Conservation (phyloP, 106 monocot species). For the Acorus gramineus region DNA sequence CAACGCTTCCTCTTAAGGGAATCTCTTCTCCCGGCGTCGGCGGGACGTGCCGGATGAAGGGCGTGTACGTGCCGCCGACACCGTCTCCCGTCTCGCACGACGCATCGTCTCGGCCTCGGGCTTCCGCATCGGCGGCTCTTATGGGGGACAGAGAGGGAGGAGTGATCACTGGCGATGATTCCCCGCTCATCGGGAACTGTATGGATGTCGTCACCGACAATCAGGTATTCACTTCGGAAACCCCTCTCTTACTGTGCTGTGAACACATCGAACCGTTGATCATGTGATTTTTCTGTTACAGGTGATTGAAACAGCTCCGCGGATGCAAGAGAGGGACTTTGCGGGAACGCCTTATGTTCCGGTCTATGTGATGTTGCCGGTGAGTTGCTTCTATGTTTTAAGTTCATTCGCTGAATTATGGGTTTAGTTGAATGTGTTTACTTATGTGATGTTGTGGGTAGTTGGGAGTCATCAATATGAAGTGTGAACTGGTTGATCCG, state of each 20-base stretch:
- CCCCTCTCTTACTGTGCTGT: too few species aligned
- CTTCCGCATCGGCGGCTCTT: not conserved
- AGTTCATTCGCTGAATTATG: too few species aligned
- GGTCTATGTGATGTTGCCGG: conserved; percentile 91
- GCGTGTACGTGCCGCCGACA: conserved; percentile 41
- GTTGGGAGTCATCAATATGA: conserved; percentile 66
- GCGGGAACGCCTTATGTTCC: conserved; percentile 81
- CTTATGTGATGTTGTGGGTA: conserved; percentile 11
- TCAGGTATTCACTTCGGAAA: conserved; percentile 23
- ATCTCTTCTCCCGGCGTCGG: too few species aligned
- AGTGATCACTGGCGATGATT: conserved; percentile 12
- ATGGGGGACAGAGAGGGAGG: conserved; percentile 8
- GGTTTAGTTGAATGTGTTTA: not conserved
- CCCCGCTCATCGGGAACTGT: conserved; percentile 22
- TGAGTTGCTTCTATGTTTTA: conserved; percentile 12
- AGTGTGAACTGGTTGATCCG: conserved; percentile 79
- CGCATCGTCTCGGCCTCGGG: conserved; percentile 10
- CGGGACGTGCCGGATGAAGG: conserved; percentile 30
- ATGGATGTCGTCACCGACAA: conserved; percentile 37
- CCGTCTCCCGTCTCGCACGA: not conserved
- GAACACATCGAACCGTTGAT: too few species aligned
- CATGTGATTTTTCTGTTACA: conserved; percentile 5
- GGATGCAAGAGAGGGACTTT: conserved; percentile 69
- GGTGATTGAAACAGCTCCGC: conserved; percentile 28
- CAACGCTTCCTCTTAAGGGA: too few species aligned